These are phyloP conservation scores for Priceomyces haplophilus DNA, from an alignment of 805 yeast genomes.

Conservation along the genomic window DNA sequence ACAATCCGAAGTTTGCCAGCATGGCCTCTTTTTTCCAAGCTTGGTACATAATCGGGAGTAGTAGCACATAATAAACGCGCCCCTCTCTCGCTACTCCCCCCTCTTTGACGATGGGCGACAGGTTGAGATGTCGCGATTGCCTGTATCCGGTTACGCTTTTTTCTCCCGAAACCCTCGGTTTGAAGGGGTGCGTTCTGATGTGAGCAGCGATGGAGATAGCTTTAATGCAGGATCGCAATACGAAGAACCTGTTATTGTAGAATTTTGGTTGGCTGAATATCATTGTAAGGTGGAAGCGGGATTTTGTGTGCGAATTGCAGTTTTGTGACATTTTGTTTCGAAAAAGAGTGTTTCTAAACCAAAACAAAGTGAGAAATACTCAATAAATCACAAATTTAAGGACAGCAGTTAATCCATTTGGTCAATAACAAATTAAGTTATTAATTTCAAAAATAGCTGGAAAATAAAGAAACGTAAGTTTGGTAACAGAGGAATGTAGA, in stretches of 20 bases:
- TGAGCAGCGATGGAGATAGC: too few relatives aligned
- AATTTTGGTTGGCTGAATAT: slow-evolving; percentile 5
- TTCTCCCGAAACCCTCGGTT: not conserved
- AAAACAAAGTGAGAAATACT: slow-evolving; percentile 7
- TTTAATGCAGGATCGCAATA: not conserved
- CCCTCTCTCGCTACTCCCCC: too few relatives aligned
- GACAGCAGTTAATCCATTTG: slow-evolving; percentile 6
- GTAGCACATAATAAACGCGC: too few relatives aligned
- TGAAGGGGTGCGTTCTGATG: not conserved
- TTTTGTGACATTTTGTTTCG: slow-evolving; percentile 3
- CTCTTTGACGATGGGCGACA: too few relatives aligned
- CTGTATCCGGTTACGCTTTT: not conserved
- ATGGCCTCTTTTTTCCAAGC: too few relatives aligned
- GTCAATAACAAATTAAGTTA: slow-evolving; percentile 4
- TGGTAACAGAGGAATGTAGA: not conserved
- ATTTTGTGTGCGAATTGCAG: slow-evolving; percentile 1
- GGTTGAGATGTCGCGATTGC: too few relatives aligned
- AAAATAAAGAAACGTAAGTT: slow-evolving; percentile 6
- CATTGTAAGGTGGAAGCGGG: slow-evolving; percentile 4
- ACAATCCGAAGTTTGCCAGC: too few relatives aligned
- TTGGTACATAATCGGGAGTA: too few relatives aligned
- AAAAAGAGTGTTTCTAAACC: slow-evolving; percentile 9
- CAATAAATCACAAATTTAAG: slow-evolving; percentile 3
- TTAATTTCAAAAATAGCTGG: slow-evolving; percentile 2
- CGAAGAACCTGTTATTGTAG: not conserved